phyloP scores from a whole-genome alignment of 169 alveolate species.

The Plasmodium coatneyi region DNA sequence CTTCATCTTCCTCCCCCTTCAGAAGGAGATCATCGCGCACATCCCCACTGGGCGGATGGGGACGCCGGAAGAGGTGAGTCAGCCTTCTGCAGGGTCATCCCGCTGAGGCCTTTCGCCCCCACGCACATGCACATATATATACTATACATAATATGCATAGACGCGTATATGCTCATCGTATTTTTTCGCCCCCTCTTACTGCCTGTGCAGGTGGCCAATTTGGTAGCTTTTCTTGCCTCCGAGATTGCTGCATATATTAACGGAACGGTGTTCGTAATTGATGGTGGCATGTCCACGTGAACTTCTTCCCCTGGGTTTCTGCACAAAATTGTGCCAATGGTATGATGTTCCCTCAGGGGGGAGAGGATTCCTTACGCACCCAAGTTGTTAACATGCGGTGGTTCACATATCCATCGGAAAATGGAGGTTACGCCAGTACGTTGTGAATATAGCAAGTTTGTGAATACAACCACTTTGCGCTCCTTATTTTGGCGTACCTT shows the following conservation, averaged over 20 bases:
- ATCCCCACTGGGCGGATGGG: conserved; percentile 82
- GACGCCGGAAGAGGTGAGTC: conserved; percentile 78
- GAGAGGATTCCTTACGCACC: not conserved
- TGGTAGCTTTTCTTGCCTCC: conserved; percentile 80
- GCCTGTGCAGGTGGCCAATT: conserved; percentile 76
- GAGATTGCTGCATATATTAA: conserved; percentile 79
- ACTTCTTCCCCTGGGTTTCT: not conserved
- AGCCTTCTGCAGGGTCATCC: not conserved
- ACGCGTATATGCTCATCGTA: not conserved
- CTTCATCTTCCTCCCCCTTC: conserved; percentile 6
- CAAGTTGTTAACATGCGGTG: not conserved
- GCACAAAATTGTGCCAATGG: not conserved
- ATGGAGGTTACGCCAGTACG: not conserved
- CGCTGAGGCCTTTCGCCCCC: not conserved
- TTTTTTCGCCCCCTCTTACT: not conserved
- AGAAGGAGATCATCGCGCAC: conserved; percentile 71
- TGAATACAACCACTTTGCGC: not conserved
- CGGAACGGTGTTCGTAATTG: conserved; percentile 79
- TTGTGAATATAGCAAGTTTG: not conserved
- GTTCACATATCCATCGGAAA: not conserved
- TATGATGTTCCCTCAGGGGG: not conserved
- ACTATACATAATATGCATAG: not conserved
- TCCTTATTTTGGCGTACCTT: not conserved
- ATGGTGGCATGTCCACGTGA: conserved; percentile 76
- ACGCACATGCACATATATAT: not conserved